A percentile compares a stretch with the other conserved stretches of the same genome.
These are phyloP conservation scores for Colletotrichum plurivorum DNA, from an alignment of 2,329 filamentous ascomycete species.

Conservation along the genomic window DNA sequence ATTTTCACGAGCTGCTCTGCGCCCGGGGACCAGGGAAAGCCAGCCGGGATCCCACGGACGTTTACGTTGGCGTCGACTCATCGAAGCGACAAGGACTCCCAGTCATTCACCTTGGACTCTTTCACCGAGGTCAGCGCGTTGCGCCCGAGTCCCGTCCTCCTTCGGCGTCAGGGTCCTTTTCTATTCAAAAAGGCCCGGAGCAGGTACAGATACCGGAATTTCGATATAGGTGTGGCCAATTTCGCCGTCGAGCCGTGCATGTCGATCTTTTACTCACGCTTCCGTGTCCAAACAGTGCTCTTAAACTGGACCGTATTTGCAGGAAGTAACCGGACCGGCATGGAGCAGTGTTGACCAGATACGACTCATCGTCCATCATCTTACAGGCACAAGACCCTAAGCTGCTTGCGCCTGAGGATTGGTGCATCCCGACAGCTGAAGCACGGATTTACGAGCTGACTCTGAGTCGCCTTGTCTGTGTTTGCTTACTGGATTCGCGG, in stretches of 20 bases:
- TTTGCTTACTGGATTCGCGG: slow-evolving; percentile 12
- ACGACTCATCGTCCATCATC: neutral
- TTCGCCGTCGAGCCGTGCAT: slow-evolving; percentile 24
- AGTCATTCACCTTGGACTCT: slow-evolving; percentile 1
- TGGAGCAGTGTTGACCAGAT: no score
- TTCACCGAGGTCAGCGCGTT: slow-evolving; percentile 10
- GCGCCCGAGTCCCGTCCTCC: neutral
- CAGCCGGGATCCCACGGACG: slow-evolving; percentile 35
- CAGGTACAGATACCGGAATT: slow-evolving; percentile 29
- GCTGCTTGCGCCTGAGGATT: neutral
- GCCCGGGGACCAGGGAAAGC: slow-evolving; percentile 34
- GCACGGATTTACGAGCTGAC: slow-evolving; percentile 16
- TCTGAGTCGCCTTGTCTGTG: slow-evolving; percentile 9
- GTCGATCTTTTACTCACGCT: slow-evolving; percentile 1
- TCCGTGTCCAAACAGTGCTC: neutral
- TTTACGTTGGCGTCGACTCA: slow-evolving; percentile 36
- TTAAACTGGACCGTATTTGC: no score
- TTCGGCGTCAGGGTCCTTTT: neutral
- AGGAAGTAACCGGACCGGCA: no score
- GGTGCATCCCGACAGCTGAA: slow-evolving; percentile 30
- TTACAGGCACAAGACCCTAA: neutral
- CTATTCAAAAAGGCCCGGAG: neutral
- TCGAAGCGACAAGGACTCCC: slow-evolving; percentile 35
- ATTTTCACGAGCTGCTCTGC: slow-evolving; percentile 15
- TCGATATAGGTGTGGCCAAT: slow-evolving; percentile 27